Conservation (phyloP, 78 protist species). For the Pigoraptor vietnamica region DNA sequence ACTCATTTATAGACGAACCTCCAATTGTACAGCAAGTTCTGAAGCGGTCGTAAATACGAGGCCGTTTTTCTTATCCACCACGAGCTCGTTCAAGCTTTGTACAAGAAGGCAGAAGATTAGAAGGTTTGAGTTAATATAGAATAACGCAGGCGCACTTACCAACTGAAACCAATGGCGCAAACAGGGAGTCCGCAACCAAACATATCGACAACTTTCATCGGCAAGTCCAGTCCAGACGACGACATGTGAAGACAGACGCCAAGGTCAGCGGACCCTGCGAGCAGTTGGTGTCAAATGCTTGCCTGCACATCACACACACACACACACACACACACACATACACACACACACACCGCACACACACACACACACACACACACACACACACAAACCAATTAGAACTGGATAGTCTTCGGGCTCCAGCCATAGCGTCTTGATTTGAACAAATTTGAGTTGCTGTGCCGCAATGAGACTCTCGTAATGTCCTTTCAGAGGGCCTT, state of each 20-base stretch:
- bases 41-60: too few species aligned
- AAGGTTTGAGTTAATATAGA: too few species aligned
- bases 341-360: neutral
- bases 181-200: constrained; percentile 85
- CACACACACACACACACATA: neutral
- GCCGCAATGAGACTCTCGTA: constrained; percentile 25
- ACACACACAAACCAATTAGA: constrained; percentile 31
- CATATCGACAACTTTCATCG: constrained; percentile 97
- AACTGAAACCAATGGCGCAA: constrained; percentile 41
- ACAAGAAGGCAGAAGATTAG: too few species aligned
- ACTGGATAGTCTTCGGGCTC: constrained; percentile 57
- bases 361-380: neutral
- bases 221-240: constrained; percentile 84
- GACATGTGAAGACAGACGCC: constrained; percentile 89
- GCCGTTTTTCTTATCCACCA: too few species aligned
- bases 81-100: too few species aligned
- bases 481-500: neutral
- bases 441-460: neutral
- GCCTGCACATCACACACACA: too few species aligned
- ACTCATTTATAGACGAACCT: too few species aligned
- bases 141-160: neutral
- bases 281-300: neutral
- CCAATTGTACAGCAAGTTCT: too few species aligned
- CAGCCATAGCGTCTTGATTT: constrained; percentile 54
- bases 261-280: constrained; percentile 46